phyloP scores from a whole-genome alignment of 192 early-diverging fungal genomes.

The Coemansia sp. region DNA sequence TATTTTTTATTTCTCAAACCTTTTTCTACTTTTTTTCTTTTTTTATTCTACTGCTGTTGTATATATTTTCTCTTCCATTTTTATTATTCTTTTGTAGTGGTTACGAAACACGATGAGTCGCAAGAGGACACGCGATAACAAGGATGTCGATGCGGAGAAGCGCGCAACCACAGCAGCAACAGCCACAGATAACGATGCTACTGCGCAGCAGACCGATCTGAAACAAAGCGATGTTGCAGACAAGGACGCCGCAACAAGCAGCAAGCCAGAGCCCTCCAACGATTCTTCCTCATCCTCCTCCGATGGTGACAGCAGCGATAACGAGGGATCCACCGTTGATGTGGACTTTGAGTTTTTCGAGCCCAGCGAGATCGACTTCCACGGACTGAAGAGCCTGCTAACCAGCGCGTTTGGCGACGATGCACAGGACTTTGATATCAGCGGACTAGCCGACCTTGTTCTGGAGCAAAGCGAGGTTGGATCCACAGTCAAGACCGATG shows the following conservation, averaged over 20 bases:
- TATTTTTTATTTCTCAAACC: background rate
- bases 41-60: slow-evolving; percentile 6
- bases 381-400: slow-evolving; percentile 87
- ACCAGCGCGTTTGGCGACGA: slow-evolving; percentile 79
- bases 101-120: slow-evolving; percentile 15
- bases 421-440: slow-evolving; percentile 69
- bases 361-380: slow-evolving; percentile 84
- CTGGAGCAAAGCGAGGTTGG: slow-evolving; percentile 76
- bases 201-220: background rate
- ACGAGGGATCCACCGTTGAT: slow-evolving; percentile 57
- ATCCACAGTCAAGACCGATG: slow-evolving; percentile 86
- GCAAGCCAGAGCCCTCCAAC: background rate
- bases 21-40: slow-evolving; percentile 7
- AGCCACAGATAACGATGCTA: background rate
- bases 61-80: background rate
- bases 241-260: background rate
- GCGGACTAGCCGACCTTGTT: slow-evolving; percentile 80
- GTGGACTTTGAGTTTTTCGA: slow-evolving; percentile 97
- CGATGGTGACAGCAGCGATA: background rate
- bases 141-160: slow-evolving; percentile 5
- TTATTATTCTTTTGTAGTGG: background rate
- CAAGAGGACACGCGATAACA: slow-evolving; percentile 24
- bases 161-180: background rate
- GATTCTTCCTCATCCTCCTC: too few relatives aligned
- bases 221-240: background rate